Conservation (phyloP, 345 rosid genomes). For the Leavenworthia alabamica region DNA sequence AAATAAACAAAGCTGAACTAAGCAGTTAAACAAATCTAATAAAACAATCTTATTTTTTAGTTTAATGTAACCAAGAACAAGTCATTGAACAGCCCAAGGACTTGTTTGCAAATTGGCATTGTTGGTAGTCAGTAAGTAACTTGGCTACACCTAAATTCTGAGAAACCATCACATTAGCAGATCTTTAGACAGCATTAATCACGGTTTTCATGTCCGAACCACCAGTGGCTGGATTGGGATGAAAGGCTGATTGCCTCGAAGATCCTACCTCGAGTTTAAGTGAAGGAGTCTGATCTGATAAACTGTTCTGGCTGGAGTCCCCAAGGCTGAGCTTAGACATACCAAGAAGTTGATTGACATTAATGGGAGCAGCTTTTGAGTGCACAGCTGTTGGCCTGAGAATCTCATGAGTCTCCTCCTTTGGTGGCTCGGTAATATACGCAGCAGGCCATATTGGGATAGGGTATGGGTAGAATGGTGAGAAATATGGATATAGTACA, state of each 20-base stretch:
- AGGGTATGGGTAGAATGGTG: slow-evolving; percentile 66
- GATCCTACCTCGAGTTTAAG: slow-evolving; percentile 47
- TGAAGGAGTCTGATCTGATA: slow-evolving; percentile 44
- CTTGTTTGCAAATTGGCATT: slow-evolving; percentile 7
- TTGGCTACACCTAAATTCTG: slow-evolving; percentile 6
- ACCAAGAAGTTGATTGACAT: slow-evolving; percentile 77
- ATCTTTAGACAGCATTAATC: slow-evolving; percentile 49
- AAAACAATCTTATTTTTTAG: slow-evolving; percentile 10
- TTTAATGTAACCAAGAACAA: slow-evolving; percentile 10
- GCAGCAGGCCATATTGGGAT: slow-evolving; percentile 70
- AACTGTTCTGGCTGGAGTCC: slow-evolving; percentile 42
- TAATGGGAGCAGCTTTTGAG: slow-evolving; percentile 60
- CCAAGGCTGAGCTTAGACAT: slow-evolving; percentile 70
- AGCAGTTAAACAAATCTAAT: slow-evolving; percentile 5
- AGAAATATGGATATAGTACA: slow-evolving; percentile 60
- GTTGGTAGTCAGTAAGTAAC: slow-evolving; percentile 11
- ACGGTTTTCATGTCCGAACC: slow-evolving; percentile 45
- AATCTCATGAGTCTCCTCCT: slow-evolving; percentile 53
- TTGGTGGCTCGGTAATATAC: slow-evolving; percentile 32
- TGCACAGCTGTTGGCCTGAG: slow-evolving; percentile 71
- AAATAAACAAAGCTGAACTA: slow-evolving; percentile 6
- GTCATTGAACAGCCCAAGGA: background rate
- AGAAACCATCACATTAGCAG: background rate
- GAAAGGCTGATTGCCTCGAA: slow-evolving; percentile 79
- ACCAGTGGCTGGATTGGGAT: slow-evolving; percentile 57